These are phyloP conservation scores for Glomus cerebriforme DNA, from an alignment of 192 early-diverging fungal genomes.

Conservation along the genomic window DNA sequence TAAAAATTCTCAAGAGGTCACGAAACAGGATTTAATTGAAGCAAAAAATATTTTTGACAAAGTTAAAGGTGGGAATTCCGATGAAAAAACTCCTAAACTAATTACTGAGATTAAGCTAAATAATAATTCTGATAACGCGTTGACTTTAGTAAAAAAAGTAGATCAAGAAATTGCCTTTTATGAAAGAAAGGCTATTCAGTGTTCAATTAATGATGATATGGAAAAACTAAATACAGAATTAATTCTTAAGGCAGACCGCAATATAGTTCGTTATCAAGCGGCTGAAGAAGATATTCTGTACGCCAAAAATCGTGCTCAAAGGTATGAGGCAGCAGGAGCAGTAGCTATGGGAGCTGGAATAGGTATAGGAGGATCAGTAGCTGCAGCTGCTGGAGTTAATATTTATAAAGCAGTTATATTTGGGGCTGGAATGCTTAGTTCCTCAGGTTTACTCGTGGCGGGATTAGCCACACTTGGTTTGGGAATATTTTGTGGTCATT, in stretches of 20 bases:
- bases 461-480: neutral
- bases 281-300: neutral
- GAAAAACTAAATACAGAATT: neutral
- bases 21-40: neutral
- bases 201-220: neutral
- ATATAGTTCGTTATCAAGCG: neutral
- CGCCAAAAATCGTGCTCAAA: neutral
- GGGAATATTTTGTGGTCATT: neutral
- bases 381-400: no score
- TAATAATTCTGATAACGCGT: neutral
- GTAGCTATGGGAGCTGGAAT: neutral
- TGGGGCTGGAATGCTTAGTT: neutral
- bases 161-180: neutral
- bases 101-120: neutral
- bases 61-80: neutral
- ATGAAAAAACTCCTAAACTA: neutral
- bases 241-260: neutral
- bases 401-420: no score
- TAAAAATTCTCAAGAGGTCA: neutral
- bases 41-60: conserved; percentile 14
- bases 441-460: neutral
- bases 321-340: neutral
- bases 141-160: neutral
- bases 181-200: neutral
- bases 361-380: no score